Evolutionary conservation across 208 protist genomes (phyloP), one percentile per base, ranked within the genome.

Genomic region (Phytomonas francai): DNA sequence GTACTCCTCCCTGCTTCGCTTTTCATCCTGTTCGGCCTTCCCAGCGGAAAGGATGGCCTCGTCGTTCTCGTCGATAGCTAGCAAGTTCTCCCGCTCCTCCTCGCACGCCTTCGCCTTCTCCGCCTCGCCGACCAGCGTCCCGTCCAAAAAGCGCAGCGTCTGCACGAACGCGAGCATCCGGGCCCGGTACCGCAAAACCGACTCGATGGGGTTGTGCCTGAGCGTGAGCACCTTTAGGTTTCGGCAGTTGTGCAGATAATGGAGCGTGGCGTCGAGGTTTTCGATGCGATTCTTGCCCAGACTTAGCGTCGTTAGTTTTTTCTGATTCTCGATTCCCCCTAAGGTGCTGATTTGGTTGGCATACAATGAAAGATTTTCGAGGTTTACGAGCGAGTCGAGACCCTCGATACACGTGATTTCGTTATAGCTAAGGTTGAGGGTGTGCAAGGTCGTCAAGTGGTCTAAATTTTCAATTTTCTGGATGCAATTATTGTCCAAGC

Each of bases 401-500:
- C 92, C 88, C 28, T 93, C 91, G 25, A 98, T 98, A 34, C 81
- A 74, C 30, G 78, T 80, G 60, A 98, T 98, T 32, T 89, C 76
- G 80, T 98, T 98, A 76, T 96, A 98, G 68, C 94, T 97, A 28
- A 98, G 76, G 70, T 98, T 91, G 0, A 97, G 74, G 80, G 78
- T 89, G 62, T 88, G 64, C 16, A 98, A 79, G 36, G 88, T 76
- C 9, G 80, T 81, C 19, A 98, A 75, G 59, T 95, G 81, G 12
- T 79, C 79, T 19, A 98, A 71, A 68, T 96, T 94, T 61, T 98
- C 89, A 36, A 98, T 97, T 28, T 73, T 79, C 34, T 71, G 71
- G 67, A 98, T 98, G 59, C 88, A 79, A 72, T 98, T 98, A 79
- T 98, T 98, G 74, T 98, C 96, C 33, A 98, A 79, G 56, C 95